These are phyloP conservation scores for Neofusicoccum sp. DNA, from an alignment of 2,329 filamentous ascomycete species.

Conservation along the genomic window DNA sequence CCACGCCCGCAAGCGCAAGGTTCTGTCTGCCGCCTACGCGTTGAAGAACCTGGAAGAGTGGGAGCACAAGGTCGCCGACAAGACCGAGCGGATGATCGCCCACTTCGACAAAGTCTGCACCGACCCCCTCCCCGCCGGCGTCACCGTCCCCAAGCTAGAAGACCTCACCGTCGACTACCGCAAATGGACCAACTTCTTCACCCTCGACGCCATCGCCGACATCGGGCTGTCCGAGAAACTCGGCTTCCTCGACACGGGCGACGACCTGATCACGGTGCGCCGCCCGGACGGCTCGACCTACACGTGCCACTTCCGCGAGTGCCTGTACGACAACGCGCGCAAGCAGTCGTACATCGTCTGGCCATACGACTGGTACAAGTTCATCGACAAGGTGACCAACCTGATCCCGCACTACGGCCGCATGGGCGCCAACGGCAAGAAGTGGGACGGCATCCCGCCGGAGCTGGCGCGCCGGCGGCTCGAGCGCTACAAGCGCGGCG, in stretches of 20 bases:
- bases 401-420: constrained; percentile 48
- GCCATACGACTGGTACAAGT: constrained; percentile 55
- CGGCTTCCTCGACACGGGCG: constrained; percentile 54
- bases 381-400: constrained; percentile 52
- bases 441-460: constrained; percentile 42
- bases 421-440: constrained; percentile 20
- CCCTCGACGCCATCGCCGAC: constrained; percentile 59
- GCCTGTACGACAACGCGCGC: constrained; percentile 54
- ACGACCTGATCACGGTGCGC: constrained; percentile 49
- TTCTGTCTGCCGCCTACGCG: constrained; percentile 28
- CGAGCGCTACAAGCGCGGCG: constrained; percentile 43
- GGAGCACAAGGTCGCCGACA: constrained; percentile 24
- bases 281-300: constrained; percentile 51
- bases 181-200: constrained; percentile 59
- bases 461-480: constrained; percentile 50
- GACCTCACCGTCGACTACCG: constrained; percentile 56
- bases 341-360: constrained; percentile 56
- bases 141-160: constrained; percentile 29
- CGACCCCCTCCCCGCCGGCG: constrained; percentile 32
- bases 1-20: constrained; percentile 32
- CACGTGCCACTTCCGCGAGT: constrained; percentile 52
- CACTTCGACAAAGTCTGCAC: constrained; percentile 50
- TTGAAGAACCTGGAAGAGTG: constrained; percentile 28
- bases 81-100: constrained; percentile 32
- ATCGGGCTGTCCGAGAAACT: constrained; percentile 58